A percentile compares a stretch with the other conserved stretches of the same genome.
Evolutionary conservation across 306 rosid species (phyloP).

Genomic region (Dalbergia oliveri): DNA sequence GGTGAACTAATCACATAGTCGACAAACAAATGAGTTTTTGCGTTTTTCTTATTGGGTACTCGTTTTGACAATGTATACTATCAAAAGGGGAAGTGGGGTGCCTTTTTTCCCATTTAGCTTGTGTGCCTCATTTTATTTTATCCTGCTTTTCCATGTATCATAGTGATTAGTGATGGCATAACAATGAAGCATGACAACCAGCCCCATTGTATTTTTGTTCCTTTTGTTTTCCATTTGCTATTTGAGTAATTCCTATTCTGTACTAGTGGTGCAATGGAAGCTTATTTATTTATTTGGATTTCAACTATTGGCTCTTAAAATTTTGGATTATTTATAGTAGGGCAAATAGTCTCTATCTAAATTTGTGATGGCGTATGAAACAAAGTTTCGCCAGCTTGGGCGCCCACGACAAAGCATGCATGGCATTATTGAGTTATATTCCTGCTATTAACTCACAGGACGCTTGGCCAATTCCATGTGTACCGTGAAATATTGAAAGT

Average conservation of each 20-base stretch:
- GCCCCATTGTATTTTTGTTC: too few species aligned
- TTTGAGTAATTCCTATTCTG: too few species aligned
- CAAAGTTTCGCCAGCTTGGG: not conserved
- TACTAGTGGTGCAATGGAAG: too few species aligned
- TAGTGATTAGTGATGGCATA: too few species aligned
- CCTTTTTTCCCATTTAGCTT: not conserved
- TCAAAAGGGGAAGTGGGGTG: not conserved
- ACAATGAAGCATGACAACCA: too few species aligned
- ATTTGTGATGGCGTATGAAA: not conserved
- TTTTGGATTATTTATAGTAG: not conserved
- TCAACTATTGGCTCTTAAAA: not conserved
- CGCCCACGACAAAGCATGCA: not conserved
- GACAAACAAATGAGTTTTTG: constrained; percentile 1
- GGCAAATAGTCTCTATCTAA: not conserved
- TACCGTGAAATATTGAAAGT: not conserved
- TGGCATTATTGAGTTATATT: too few species aligned
- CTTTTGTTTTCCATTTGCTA: too few species aligned
- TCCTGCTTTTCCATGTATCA: not conserved
- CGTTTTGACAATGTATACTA: not conserved
- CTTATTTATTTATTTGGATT: too few species aligned
- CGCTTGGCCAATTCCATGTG: not conserved
- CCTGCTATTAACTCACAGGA: too few species aligned
- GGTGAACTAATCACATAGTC: constrained; percentile 37
- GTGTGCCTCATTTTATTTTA: not conserved
- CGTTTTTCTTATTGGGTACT: constrained; percentile 1